Evolutionary conservation across 2,329 filamentous ascomycete species (phyloP), one percentile per base, ranked within the genome.

Genomic region (Aspergillus ochraceoroseus): DNA sequence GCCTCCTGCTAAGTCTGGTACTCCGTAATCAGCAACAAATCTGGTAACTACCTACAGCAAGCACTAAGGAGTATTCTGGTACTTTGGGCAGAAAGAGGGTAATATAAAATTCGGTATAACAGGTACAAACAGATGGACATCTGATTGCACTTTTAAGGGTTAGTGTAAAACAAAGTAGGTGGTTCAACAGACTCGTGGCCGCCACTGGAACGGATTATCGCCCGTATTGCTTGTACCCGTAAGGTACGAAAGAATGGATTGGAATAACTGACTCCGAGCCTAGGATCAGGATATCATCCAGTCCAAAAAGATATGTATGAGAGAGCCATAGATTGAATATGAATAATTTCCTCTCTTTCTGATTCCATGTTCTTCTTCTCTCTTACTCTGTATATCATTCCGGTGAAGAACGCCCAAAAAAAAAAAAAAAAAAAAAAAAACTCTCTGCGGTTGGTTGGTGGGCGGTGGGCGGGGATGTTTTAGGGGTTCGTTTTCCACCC

Each of bases 111-210:
- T 41, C 33, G 38, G 38, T 45, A 45, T 45, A 29, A 18, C 38
- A 41, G 32, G 33, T 42, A 44, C 35, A 40, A 23, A 43, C 29
- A 25, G 25, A 37, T 39, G 35, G 39, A 13, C 32, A 26, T 22
- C 27, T 35, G 12, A 32, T 33, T 28, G 17, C 36, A 18, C 15
- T 23, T 40, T 38, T 42, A 27, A 32, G 40, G 29, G 20, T 15
- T 44, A 45, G 40, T 28, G 32, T 5, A 22, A 20, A 47, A 48
- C 32, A 46, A 44, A 37, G 41, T 41, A 49, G 38, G 47, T 39
- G 41, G 41, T 42, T 36, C 38, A 36, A 35, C 36, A 50, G 43
- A 52, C 47, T 54, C 51, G 51, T 53, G 51, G 51, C 51, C 48
- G 51, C 51, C 51, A 53, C 48, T 50, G 44, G 32, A 30, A 48